Conservation (phyloP, 108 stramenopile species). For the Cyclotella cryptica region DNA sequence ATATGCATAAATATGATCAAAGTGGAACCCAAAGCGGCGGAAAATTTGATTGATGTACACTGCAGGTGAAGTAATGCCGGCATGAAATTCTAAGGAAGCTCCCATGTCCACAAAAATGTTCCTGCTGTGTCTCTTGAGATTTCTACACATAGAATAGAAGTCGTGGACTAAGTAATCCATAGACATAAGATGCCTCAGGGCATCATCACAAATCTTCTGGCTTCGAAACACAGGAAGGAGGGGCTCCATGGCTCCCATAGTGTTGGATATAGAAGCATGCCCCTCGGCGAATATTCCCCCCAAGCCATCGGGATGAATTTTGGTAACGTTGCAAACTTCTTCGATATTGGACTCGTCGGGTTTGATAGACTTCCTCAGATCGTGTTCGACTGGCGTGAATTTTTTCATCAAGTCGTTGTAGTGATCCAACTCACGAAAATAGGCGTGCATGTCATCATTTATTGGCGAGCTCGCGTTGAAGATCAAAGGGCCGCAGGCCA, state of each 20-base stretch:
- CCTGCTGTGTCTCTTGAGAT: constrained; percentile 46
- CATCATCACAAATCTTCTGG: constrained; percentile 38
- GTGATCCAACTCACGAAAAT: constrained; percentile 11
- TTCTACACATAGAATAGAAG: constrained; percentile 67
- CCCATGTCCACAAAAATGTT: constrained; percentile 75
- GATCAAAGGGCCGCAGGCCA: constrained; percentile 3
- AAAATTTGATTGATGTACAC: no score
- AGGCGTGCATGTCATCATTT: neutral
- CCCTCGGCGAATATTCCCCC: no score
- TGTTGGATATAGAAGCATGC: no score
- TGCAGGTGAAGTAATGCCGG: constrained; percentile 57
- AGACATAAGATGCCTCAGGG: constrained; percentile 11
- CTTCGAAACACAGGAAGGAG: constrained; percentile 56
- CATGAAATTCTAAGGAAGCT: constrained; percentile 64
- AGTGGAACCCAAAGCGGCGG: no score
- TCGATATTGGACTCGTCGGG: neutral
- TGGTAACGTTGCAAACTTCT: neutral
- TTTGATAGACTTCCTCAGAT: neutral
- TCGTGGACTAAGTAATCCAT: constrained; percentile 73
- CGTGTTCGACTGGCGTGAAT: neutral
- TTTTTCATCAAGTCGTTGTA: constrained; percentile 3
- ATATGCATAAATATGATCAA: constrained; percentile 72
- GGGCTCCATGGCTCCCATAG: constrained; percentile 54
- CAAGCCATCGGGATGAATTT: constrained; percentile 17
- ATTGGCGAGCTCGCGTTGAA: constrained; percentile 4